These are phyloP conservation scores for Eucalyptus curtisii DNA, from an alignment of 345 rosid genomes.

Conservation along the genomic window DNA sequence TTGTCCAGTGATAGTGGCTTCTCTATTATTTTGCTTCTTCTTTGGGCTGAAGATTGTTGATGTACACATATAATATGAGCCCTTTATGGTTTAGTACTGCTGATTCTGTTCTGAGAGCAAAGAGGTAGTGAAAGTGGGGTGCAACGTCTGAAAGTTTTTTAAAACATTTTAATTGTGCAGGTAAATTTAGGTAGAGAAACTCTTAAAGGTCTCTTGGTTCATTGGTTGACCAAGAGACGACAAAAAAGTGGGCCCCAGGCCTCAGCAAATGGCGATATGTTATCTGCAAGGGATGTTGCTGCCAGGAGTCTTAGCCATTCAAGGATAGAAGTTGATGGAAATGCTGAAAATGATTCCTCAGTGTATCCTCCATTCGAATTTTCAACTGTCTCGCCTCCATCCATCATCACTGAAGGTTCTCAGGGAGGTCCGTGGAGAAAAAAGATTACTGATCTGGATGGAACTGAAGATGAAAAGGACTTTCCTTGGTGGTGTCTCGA, in stretches of 20 bases:
- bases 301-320: slow-evolving; percentile 46
- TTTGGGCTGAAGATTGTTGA: background rate
- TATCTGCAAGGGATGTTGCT: slow-evolving; percentile 51
- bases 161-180: slow-evolving; percentile 18
- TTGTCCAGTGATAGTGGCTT: background rate
- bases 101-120: background rate
- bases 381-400: slow-evolving; percentile 74
- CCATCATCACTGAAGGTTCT: slow-evolving; percentile 91
- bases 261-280: slow-evolving; percentile 61
- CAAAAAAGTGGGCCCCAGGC: slow-evolving; percentile 58
- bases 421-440: slow-evolving; percentile 99
- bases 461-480: slow-evolving; percentile 93
- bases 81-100: background rate
- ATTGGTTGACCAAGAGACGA: slow-evolving; percentile 84
- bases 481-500: slow-evolving; percentile 96
- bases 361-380: slow-evolving; percentile 94
- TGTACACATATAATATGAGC: background rate
- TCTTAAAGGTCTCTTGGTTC: slow-evolving; percentile 83
- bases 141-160: background rate
- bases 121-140: background rate
- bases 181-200: slow-evolving; percentile 97
- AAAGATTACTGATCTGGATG: slow-evolving; percentile 76
- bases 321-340: slow-evolving; percentile 58
- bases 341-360: slow-evolving; percentile 58
- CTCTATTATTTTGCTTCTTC: background rate